phyloP scores from a whole-genome alignment of 352 stramenopile genomes.

The Pythium diclinum region DNA sequence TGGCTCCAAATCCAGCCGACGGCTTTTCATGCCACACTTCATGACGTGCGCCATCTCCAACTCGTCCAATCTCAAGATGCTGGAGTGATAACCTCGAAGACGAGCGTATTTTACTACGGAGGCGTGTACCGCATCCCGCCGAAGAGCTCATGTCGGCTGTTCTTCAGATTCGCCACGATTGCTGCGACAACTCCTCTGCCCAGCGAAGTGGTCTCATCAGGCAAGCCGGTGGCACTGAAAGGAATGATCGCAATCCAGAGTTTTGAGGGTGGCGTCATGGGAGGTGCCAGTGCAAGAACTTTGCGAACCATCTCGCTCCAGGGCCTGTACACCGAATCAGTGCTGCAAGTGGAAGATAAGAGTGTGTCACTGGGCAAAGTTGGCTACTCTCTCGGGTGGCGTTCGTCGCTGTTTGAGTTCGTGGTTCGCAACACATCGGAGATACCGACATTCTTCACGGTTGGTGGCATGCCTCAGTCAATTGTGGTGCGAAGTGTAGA shows the following conservation, averaged over 20 bases:
- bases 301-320: slow-evolving; percentile 60
- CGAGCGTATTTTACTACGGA: slow-evolving; percentile 47
- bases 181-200: slow-evolving; percentile 48
- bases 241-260: slow-evolving; percentile 79
- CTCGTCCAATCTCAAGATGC: neutral
- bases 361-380: slow-evolving; percentile 74
- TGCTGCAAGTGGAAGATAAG: slow-evolving; percentile 51
- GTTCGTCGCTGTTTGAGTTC: slow-evolving; percentile 63
- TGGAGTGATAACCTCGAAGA: slow-evolving; percentile 8
- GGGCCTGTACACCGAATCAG: slow-evolving; percentile 64
- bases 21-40: slow-evolving; percentile 15
- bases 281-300: slow-evolving; percentile 40
- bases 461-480: slow-evolving; percentile 55
- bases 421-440: slow-evolving; percentile 70
- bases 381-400: slow-evolving; percentile 75
- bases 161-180: slow-evolving; percentile 70
- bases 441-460: slow-evolving; percentile 49
- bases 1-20: slow-evolving; percentile 28
- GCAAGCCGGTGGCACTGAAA: slow-evolving; percentile 50
- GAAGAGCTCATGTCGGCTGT: slow-evolving; percentile 48
- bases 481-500: slow-evolving; percentile 45
- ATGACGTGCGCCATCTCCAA: slow-evolving; percentile 17
- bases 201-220: slow-evolving; percentile 53
- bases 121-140: slow-evolving; percentile 41
- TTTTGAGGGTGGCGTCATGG: slow-evolving; percentile 31